Evolutionary conservation across 2,329 filamentous ascomycete genomes (phyloP), one percentile per base, ranked within the genome.

Genomic region (Fusarium kyushuense): DNA sequence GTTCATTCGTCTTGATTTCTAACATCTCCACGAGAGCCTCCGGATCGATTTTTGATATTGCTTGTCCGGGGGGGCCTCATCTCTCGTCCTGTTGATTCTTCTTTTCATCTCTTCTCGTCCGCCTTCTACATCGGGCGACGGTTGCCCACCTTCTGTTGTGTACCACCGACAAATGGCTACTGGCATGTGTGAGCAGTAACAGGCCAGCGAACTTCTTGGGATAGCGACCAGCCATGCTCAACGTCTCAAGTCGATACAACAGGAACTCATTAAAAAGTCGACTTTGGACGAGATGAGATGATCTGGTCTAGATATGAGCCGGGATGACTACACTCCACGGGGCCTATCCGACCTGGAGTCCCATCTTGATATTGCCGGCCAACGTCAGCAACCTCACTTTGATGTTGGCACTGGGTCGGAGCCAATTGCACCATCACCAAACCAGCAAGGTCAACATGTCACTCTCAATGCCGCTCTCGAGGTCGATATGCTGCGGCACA

Each of bases 401-500:
- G 67, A 67, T 72, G 82, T 82, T 72, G 83, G 84, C 65, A 84
- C 86, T 70, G 82, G 85, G 71, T 80, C 84, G 65, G 82, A 82
- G 73, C 79, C 86, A 54, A 80, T 82, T 58, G 79, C 79, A 61
- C 76, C 86, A 47, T 78, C 86, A 17, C 82, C 83, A 55, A 78
- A 79, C 68, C 83, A 81, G 67, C 82, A 84, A 77, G 80, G 80
- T 47, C 79, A 82, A 53, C 82, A 86, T 74, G 76, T 81, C 67
- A 80, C 79, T 65, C 69, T 81, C 46, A 86, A 86, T 73, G 76
- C 81, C 68, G 80, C 79, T 63, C 65, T 81, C 48, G 86, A 88
- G 78, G 77, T 86, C 29, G 80, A 82, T 52, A 86, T 87, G 83
- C 78, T 89, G 71, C 84, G 83, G 61, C 82, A 86, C 76, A 88